phyloP scores from a whole-genome alignment of 208 protist genomes.

The Trichomonas vaginalis region DNA sequence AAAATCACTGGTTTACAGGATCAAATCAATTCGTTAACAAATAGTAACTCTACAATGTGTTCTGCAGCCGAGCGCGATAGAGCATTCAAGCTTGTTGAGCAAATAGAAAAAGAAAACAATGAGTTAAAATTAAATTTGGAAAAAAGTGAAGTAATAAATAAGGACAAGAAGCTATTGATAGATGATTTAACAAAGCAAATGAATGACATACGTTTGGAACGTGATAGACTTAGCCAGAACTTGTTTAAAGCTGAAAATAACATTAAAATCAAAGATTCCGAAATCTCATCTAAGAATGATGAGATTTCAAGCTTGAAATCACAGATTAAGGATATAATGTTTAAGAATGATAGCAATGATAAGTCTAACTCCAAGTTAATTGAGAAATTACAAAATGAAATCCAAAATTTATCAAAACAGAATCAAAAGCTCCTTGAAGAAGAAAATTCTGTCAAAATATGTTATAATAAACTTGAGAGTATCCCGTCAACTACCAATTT shows the following conservation, averaged over 20 bases:
- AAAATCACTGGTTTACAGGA: background rate
- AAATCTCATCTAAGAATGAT: background rate
- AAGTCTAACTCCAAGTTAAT: background rate
- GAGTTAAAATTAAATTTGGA: background rate
- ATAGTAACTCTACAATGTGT: background rate
- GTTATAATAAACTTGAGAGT: background rate
- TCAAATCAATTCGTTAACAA: background rate
- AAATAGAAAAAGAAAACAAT: background rate
- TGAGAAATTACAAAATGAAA: background rate
- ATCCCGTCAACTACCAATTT: background rate
- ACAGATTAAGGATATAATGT: background rate
- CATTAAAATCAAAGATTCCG: background rate
- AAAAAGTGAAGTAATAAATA: background rate
- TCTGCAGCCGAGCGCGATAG: background rate
- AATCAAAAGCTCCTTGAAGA: background rate
- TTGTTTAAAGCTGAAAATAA: background rate
- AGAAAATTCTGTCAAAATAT: background rate
- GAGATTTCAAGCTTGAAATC: background rate
- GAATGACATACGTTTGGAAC: too few species aligned
- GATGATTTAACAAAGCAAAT: background rate
- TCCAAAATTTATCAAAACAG: background rate
- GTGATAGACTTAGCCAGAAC: background rate
- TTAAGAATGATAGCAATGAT: background rate
- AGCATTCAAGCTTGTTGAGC: background rate
- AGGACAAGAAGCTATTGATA: background rate